These are phyloP conservation scores for Malassezia yamatoensis DNA, from an alignment of 1,284 basidiomycete genomes.

Conservation along the genomic window DNA sequence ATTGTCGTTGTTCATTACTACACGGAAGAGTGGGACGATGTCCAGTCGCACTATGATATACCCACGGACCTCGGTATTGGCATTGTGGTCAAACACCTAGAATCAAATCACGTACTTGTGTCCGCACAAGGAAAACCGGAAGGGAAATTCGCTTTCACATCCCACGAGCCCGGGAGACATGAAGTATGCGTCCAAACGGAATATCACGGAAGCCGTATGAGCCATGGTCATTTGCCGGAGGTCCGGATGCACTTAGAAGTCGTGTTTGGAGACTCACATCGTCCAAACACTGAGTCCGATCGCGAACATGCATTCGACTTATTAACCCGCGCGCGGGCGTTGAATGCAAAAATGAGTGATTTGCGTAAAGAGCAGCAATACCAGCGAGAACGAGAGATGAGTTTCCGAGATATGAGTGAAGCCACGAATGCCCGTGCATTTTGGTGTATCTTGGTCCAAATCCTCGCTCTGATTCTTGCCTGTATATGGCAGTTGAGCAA, in stretches of 20 bases:
- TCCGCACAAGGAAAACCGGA: conserved; percentile 78
- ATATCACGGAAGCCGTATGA: conserved; percentile 19
- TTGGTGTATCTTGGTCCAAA: conserved; percentile 84
- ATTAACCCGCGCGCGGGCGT: conserved; percentile 71
- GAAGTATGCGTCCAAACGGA: conserved; percentile 87
- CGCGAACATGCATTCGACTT: conserved; percentile 69
- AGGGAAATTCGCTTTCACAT: conserved; percentile 91
- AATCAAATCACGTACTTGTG: conserved; percentile 51
- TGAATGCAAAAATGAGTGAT: conserved; percentile 85
- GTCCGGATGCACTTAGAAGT: conserved; percentile 91
- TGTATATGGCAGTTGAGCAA: conserved; percentile 88
- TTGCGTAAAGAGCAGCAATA: conserved; percentile 93
- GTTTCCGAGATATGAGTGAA: conserved; percentile 81
- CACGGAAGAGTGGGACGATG: conserved; percentile 79
- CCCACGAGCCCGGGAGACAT: conserved; percentile 91
- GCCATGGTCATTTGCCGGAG: conserved; percentile 62
- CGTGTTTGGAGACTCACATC: conserved; percentile 73
- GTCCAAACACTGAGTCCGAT: conserved; percentile 53
- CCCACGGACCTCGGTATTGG: conserved; percentile 75
- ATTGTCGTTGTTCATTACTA: conserved; percentile 69
- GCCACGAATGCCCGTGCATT: conserved; percentile 75
- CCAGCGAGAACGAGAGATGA: conserved; percentile 81
- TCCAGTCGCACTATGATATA: conserved; percentile 59
- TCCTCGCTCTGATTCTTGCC: conserved; percentile 69
- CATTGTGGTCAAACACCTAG: conserved; percentile 64